A percentile compares a stretch with the other conserved stretches of the same genome.
phyloP scores from a whole-genome alignment of 2,329 filamentous ascomycete genomes.

The Arthrobotrys sphaeroides region DNA sequence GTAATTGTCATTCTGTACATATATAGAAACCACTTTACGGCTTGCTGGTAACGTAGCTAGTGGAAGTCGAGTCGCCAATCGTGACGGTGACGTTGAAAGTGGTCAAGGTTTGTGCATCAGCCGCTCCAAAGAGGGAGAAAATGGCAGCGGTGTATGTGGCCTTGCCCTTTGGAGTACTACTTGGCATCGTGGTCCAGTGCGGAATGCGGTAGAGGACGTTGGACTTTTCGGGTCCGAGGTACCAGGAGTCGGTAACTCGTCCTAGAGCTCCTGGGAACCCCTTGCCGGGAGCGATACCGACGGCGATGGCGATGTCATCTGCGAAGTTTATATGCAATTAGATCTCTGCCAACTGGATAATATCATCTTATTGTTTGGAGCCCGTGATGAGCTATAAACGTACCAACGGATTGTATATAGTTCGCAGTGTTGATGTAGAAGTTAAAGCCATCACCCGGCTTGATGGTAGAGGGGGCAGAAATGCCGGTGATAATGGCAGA shows the following conservation, averaged over 20 bases:
- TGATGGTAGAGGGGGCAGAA: conserved; percentile 55
- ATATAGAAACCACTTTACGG: not conserved
- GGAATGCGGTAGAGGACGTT: conserved; percentile 29
- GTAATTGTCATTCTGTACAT: not conserved
- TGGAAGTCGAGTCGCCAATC: conserved; percentile 35
- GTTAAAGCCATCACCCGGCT: conserved; percentile 54
- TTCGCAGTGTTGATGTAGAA: conserved; percentile 55
- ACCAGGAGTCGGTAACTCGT: conserved; percentile 51
- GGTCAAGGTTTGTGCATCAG: conserved; percentile 26
- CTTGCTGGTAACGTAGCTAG: conserved; percentile 41
- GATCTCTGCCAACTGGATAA: not conserved
- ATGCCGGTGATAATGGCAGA: conserved; percentile 56
- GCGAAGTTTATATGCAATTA: not conserved
- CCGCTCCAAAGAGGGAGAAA: conserved; percentile 36
- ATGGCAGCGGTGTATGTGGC: conserved; percentile 23
- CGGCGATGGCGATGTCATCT: conserved; percentile 53
- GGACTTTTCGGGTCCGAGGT: conserved; percentile 54
- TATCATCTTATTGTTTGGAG: not conserved
- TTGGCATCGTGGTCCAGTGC: conserved; percentile 30
- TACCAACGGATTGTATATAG: conserved; percentile 55
- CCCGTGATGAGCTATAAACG: not conserved
- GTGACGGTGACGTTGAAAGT: conserved; percentile 36
- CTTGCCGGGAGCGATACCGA: conserved; percentile 53
- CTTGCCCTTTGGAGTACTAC: conserved; percentile 25
- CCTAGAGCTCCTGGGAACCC: conserved; percentile 51